Percentiles rank a stretch among this genome's conserved stretches.
phyloP scores from a whole-genome alignment of 306 rosid genomes.

The Adenanthera pavonina region DNA sequence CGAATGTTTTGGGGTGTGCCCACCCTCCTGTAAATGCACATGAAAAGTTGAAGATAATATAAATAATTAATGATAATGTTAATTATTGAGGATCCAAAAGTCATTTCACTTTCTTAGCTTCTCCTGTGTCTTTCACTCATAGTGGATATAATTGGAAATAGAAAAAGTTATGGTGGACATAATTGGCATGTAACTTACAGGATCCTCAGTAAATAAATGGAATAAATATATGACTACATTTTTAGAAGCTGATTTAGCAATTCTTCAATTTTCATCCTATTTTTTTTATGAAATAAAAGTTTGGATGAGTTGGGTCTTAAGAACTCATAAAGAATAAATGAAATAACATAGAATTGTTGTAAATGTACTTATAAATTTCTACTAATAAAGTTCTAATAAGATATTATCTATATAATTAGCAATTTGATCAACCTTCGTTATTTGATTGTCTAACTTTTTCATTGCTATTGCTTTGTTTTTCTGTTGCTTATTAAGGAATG shows the following conservation, averaged over 20 bases:
- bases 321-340: neutral
- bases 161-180: neutral
- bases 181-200: neutral
- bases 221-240: neutral
- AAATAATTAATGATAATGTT: conserved; percentile 5
- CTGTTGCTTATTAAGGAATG: too few relatives aligned
- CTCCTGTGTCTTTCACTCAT: neutral
- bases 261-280: neutral
- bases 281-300: neutral
- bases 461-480: too few relatives aligned
- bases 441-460: too few relatives aligned
- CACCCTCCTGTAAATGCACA: conserved; percentile 14
- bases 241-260: neutral
- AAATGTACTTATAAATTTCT: too few relatives aligned
- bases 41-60: conserved; percentile 18
- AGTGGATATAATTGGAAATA: neutral
- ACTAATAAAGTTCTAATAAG: too few relatives aligned
- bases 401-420: too few relatives aligned
- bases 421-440: too few relatives aligned
- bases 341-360: too few relatives aligned
- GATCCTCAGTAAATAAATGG: neutral
- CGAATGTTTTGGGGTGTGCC: conserved; percentile 23
- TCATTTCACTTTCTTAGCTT: neutral
- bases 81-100: neutral
- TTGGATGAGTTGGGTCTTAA: neutral